Evolutionary conservation across 1,284 basidiomycete genomes (phyloP), one percentile per base, ranked within the genome.

Genomic region (Psilocybe mexicana): DNA sequence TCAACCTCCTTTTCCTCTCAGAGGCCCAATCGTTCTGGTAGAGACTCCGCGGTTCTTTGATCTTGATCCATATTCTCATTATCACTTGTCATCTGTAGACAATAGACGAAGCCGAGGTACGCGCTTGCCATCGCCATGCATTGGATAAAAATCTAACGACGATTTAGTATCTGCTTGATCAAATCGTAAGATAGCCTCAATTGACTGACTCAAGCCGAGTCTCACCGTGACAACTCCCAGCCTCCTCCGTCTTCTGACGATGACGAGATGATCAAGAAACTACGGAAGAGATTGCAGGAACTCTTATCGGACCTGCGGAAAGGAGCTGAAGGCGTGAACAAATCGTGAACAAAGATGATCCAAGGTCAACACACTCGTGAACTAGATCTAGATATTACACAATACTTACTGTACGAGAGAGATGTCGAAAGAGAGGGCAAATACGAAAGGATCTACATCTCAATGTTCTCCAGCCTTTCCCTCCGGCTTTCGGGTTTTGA

Each of bases 401-500:
- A 40, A 40, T 14, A 7, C 35, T 12, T 6, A 36, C 35, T 6
- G 12, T 6, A 36, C 12, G 12, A 36, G 35, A 12, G 12, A 36
- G 35, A 12, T 0, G 35, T 1, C 30, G 30, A 33, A 33, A 33
- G 30, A 33, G 8, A 33, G 30, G 30, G 30, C 0, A 4, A 33
- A 33, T 0, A 33, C 5, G 8, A 6, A 33, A 33, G 30, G 30
- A 33, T 8, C 8, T 33, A 8, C 5, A 33, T 33, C 11, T 48
- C 30, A 82, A 63, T 82, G 79, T 48, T 79, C 78, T 5, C 77
- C 76, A 2, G 76, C 78, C 63, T 87, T 91, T 2, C 88, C 89
- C 71, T 91, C 90, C 11, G 89, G 88, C 42, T 70, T 79, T 45
- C 90, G 75, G 3, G 87, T 79, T 67, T 85, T 88, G 73, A 92